phyloP scores from a whole-genome alignment of 2,329 filamentous ascomycete genomes.

The Fusarium nygamai region DNA sequence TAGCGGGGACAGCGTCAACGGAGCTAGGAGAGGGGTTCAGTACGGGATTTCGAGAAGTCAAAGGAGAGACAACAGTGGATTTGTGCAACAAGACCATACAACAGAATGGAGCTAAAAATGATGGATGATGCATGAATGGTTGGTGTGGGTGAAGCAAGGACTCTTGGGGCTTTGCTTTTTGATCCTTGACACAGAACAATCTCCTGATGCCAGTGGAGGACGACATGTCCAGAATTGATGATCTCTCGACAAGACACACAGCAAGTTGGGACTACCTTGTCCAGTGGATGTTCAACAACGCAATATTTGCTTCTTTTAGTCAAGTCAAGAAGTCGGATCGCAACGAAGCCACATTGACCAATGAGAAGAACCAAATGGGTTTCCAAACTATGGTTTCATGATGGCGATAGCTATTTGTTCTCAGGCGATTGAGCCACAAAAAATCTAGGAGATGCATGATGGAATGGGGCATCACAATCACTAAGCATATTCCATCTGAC shows the following conservation, averaged over 20 bases:
- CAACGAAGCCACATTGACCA: neutral
- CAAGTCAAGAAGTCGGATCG: neutral
- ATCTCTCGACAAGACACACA: neutral
- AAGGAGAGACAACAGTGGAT: constrained; percentile 37
- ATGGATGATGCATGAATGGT: constrained; percentile 1
- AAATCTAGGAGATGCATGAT: neutral
- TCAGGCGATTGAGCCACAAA: neutral
- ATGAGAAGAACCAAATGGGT: neutral
- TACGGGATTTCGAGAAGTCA: constrained; percentile 16
- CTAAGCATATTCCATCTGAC: constrained; percentile 2
- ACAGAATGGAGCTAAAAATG: constrained; percentile 6
- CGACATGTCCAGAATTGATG: constrained; percentile 1
- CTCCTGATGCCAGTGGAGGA: constrained; percentile 6
- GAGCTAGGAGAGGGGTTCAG: constrained; percentile 17
- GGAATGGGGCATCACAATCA: neutral
- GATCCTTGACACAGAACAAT: constrained; percentile 3
- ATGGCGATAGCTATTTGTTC: neutral
- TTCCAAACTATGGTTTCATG: constrained; percentile 2
- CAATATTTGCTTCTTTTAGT: constrained; percentile 10
- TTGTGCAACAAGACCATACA: constrained; percentile 27
- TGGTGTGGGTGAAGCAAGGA: constrained; percentile 11
- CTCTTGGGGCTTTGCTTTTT: constrained; percentile 10
- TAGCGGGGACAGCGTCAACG: constrained; percentile 25
- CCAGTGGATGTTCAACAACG: neutral
- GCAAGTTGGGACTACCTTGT: neutral